A percentile compares a stretch with the other conserved stretches of the same genome.
Conservation (phyloP, 768 basidiomycete genomes). For the Calocybe indica region DNA sequence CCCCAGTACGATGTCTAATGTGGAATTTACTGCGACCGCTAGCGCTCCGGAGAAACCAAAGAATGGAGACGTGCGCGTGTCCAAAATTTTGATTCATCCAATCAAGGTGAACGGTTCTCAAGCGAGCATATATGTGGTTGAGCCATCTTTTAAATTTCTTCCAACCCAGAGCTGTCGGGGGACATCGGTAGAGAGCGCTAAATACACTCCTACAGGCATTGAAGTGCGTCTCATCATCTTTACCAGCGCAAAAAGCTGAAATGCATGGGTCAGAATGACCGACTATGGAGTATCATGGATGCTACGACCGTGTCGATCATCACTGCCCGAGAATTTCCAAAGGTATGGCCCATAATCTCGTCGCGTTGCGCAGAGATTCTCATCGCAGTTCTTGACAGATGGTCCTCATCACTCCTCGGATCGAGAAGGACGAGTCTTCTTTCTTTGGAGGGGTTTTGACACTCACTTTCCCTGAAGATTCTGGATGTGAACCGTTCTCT, state of each 20-base stretch:
- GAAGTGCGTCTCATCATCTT: conserved; percentile 39
- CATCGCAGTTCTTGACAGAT: conserved; percentile 33
- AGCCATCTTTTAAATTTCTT: not conserved
- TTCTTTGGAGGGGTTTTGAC: conserved; percentile 43
- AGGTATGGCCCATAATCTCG: conserved; percentile 29
- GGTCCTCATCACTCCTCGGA: conserved; percentile 56
- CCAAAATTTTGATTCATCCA: conserved; percentile 59
- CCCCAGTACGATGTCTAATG: not conserved
- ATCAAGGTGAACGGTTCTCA: conserved; percentile 45
- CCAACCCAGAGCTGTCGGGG: conserved; percentile 61
- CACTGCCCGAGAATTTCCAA: conserved; percentile 61
- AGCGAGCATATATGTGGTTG: not conserved
- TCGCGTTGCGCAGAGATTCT: conserved; percentile 2
- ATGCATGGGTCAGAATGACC: conserved; percentile 46
- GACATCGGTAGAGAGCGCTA: conserved; percentile 48
- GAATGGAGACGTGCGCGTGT: conserved; percentile 35
- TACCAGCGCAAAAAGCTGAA: not conserved
- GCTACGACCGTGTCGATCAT: conserved; percentile 45
- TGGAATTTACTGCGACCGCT: too few relatives aligned
- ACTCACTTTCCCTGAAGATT: conserved; percentile 55
- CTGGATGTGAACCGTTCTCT: conserved; percentile 50
- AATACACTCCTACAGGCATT: conserved; percentile 57
- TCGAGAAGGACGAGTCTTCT: conserved; percentile 39
- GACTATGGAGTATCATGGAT: conserved; percentile 67
- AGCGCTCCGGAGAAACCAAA: too few relatives aligned